Base-by-base conservation (phyloP, 768 basidiomycete genomes). In the Auricularia auricula-judae region DNA sequence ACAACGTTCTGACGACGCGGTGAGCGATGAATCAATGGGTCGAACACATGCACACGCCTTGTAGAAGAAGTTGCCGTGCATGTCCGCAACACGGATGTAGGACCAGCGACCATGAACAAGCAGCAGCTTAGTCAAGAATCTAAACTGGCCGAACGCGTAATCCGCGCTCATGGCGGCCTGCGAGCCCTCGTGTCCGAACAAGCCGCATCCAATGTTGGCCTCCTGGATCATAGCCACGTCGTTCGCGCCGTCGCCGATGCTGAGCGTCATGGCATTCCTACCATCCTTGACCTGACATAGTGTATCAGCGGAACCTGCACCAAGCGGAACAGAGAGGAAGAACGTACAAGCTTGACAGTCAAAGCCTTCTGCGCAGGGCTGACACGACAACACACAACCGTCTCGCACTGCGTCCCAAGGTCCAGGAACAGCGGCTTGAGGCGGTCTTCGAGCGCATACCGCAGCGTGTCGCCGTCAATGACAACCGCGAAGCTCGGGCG, bases 161-260 rank as follows among this genome's bases (percentile, higher is more conserved):
- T 98, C 96, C 4, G 96, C 96, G 3, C 94, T 97, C 95, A 98
- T 98, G 60, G 96, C 95, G 36, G 96, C 96, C 74, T 98, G 96
- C 23, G 93, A 95, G 61, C 96, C 96, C 74, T 98, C 96, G 43
- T 95, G 82, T 56, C 96, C 96, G 69, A 92, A 84, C 34, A 98
- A 78, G 23, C 96, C 96, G 71, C 94, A 92, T 3, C 96, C 96
- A 68, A 98, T 88, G 73, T 98, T 94, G n/a, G 96, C 96, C 71
- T 96, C 96, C 73, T 98, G 96, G 65, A 98, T 98, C 96, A 98
- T 98, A 4, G 95, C 94, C 29, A 98, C 96, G 71, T 98, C 96
- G 71, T 98, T 98, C 16, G 96, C 96, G 63, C 93, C 93, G 70
- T 98, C 96, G 10, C 96, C 96, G 63, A 99, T 98, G 0, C 95